These are phyloP conservation scores for Starmerella scarabaei DNA, from an alignment of 805 yeast species.

Conservation along the genomic window DNA sequence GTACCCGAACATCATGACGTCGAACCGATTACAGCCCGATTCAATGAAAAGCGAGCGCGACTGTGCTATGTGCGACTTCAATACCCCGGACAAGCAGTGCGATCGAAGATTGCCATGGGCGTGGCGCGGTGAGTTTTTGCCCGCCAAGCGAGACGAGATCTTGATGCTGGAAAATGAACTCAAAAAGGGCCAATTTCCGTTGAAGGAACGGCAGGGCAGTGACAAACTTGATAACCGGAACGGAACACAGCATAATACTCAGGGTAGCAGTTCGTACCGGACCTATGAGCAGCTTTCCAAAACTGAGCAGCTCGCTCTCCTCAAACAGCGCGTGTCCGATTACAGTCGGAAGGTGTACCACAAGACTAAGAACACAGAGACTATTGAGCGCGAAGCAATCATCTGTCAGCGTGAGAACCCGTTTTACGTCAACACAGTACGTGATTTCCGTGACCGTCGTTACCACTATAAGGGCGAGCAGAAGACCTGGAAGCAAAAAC, in stretches of 20 bases:
- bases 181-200: conserved; percentile 44
- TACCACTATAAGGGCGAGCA: conserved; percentile 90
- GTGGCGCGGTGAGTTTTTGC: conserved; percentile 95
- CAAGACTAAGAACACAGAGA: conserved; percentile 65
- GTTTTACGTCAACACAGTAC: conserved; percentile 86
- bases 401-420: conserved; percentile 97
- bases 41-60: conserved; percentile 91
- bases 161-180: conserved; percentile 76
- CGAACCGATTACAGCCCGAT: conserved; percentile 94
- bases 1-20: conserved; percentile 98
- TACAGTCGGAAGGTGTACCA: conserved; percentile 79
- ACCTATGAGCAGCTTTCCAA: conserved; percentile 65
- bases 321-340: conserved; percentile 68
- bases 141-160: conserved; percentile 84
- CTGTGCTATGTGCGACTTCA: conserved; percentile 95
- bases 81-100: conserved; percentile 86
- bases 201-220: not conserved
- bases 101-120: conserved; percentile 90
- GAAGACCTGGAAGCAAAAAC: conserved; percentile 84
- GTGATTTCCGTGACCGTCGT: conserved; percentile 88
- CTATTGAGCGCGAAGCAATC: conserved; percentile 79
- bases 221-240: not conserved
- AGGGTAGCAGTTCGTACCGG: conserved; percentile 2
- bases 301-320: conserved; percentile 59
- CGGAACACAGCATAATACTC: not conserved